Percentiles rank a stretch among this genome's conserved stretches.
These are phyloP conservation scores for Podaxis mareebaensis DNA, from an alignment of 768 basidiomycete species.

Conservation along the genomic window DNA sequence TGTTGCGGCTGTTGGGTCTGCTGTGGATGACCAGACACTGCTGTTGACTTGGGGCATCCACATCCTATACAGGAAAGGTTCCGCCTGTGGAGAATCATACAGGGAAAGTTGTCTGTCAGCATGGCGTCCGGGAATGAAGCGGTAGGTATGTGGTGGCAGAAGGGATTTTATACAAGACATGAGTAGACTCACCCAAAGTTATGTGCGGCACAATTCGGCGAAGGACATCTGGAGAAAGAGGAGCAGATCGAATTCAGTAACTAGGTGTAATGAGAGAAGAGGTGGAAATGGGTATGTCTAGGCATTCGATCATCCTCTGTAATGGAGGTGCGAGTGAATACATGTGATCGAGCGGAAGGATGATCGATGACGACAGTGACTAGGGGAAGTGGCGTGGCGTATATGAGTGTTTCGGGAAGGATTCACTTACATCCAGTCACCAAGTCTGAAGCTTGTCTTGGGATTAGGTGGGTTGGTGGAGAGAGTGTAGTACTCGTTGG, in stretches of 20 bases:
- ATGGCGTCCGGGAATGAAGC: conserved; percentile 25
- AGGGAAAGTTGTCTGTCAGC: conserved; percentile 50
- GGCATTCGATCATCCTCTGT: conserved; percentile 12
- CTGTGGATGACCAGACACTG: conserved; percentile 8
- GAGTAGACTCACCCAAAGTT: conserved; percentile 74
- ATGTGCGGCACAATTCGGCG: conserved; percentile 72
- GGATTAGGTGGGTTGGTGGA: conserved; percentile 76
- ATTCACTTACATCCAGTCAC: conserved; percentile 74
- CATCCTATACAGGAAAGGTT: conserved; percentile 79
- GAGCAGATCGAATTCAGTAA: conserved; percentile 24
- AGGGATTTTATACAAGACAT: conserved; percentile 18
- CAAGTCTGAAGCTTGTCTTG: conserved; percentile 61
- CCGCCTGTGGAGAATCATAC: conserved; percentile 61
- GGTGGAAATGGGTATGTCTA: conserved; percentile 21
- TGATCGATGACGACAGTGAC: conserved; percentile 21
- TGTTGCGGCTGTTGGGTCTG: conserved; percentile 26
- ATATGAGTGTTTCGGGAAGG: conserved; percentile 5
- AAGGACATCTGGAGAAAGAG: conserved; percentile 53
- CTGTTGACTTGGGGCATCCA: conserved; percentile 54
- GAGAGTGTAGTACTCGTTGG: conserved; percentile 46
- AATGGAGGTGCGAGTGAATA: conserved; percentile 18
- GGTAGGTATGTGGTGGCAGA: conserved; percentile 12
- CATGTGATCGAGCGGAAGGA: conserved; percentile 22
- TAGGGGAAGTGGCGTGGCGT: conserved; percentile 12
- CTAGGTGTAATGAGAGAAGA: conserved; percentile 15